Base-by-base conservation (phyloP, 106 monocot species). In the Phalaenopsis equestris region DNA sequence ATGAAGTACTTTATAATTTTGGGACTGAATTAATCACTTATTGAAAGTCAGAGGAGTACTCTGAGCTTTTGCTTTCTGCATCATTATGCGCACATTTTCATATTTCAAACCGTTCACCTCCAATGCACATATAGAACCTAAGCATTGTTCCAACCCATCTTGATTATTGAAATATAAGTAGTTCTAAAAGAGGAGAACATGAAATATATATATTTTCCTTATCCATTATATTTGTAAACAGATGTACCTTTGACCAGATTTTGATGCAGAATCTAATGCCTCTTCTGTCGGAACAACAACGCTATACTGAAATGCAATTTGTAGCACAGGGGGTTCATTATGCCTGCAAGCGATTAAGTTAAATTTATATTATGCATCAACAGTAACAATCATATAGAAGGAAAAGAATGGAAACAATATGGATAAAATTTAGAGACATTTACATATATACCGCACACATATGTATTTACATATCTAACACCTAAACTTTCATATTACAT, bases 281-380 rank as follows among this genome's bases (percentile, higher is more conserved):
- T 87, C 90, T 78, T 87, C 82, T 41, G 75, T 38, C 39, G 94
- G 97, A 41, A 89, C 90, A 84, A 98, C 77, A 41, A 94, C 75
- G 85, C 87, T 89, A 81, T 94, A 98, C 72, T 98, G 97, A 85
- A 98, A 98, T 70, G 92, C 94, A 55, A 94, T 85, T 78, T 98
- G 97, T 75, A 98, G 30, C 56, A 98, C 78, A 81, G 94, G 90
- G 85, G 86, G 86, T 17, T 91, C 97, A 65, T 89, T 85, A 72
- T 94, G 89, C 78, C 97, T 98, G 89, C 82, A 84, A 74, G 74
- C 18, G 18, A 42, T 18, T 4, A 74, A 6, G 45, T 74, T 19
- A 74, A 49, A 76, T 12, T 5, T 75, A 75, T 49, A 76, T 48
- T 43, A 48, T 76, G 48, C 23, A 30, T 14, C 9, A 43, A 42